Evolutionary conservation across 805 yeast species (phyloP).

Genomic region (Zygosaccharomyces lentus): DNA sequence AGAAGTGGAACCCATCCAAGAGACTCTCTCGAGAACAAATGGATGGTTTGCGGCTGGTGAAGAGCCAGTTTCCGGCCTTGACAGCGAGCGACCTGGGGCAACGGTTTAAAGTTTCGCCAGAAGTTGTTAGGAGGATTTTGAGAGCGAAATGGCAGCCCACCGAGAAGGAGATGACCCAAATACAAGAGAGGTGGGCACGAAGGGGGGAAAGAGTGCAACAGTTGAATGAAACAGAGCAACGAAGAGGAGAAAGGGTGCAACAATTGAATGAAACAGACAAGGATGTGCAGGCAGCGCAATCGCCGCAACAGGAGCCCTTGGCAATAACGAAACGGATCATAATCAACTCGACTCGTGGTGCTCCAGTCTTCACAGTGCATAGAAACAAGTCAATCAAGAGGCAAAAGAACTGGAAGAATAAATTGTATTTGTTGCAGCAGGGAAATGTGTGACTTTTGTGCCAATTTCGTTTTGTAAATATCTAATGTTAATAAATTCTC

Average conservation of each 20-base stretch:
- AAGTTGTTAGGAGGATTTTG: slow-evolving; percentile 74
- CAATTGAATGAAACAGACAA: not conserved
- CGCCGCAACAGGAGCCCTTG: not conserved
- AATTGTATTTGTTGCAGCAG: slow-evolving; percentile 9
- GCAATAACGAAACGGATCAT: slow-evolving; percentile 7
- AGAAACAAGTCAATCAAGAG: not conserved
- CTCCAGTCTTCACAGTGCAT: slow-evolving; percentile 10
- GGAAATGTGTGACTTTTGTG: slow-evolving; percentile 2
- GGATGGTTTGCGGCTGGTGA: slow-evolving; percentile 56
- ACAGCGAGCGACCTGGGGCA: slow-evolving; percentile 56
- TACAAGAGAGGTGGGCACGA: slow-evolving; percentile 49
- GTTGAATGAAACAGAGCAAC: slow-evolving; percentile 20
- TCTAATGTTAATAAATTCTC: slow-evolving; percentile 23
- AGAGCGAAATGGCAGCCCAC: slow-evolving; percentile 73
- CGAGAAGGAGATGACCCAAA: slow-evolving; percentile 44
- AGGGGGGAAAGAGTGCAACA: slow-evolving; percentile 42
- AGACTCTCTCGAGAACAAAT: slow-evolving; percentile 66
- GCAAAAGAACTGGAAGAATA: not conserved
- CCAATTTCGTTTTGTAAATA: not conserved
- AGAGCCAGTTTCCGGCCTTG: slow-evolving; percentile 54
- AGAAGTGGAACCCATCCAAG: slow-evolving; percentile 63
- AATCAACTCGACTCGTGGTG: slow-evolving; percentile 11
- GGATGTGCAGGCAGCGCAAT: not conserved
- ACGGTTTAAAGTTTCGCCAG: slow-evolving; percentile 70
- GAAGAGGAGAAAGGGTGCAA: slow-evolving; percentile 42